A percentile compares a stretch with the other conserved stretches of the same genome.
Evolutionary conservation across 2,329 filamentous ascomycete species (phyloP).

Genomic region (Botrytis hyacinthi): DNA sequence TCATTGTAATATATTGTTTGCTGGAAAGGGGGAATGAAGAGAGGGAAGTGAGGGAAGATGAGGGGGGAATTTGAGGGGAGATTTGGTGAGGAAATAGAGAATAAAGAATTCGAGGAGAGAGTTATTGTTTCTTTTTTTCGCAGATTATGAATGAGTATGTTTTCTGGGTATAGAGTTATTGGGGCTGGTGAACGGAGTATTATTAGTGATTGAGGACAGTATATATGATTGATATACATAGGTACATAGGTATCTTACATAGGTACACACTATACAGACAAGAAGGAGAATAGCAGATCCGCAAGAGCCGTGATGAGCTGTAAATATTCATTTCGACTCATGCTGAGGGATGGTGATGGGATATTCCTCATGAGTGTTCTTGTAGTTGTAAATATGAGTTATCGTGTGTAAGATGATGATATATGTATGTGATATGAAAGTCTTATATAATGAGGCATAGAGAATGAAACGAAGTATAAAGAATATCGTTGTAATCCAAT

Average conservation of each 20-base stretch:
- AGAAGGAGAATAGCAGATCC: too few relatives aligned
- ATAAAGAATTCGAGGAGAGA: background rate
- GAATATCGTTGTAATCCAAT: background rate
- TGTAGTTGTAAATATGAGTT: background rate
- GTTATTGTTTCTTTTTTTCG: background rate
- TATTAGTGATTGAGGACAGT: too few relatives aligned
- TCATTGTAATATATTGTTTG: background rate
- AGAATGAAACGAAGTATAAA: background rate
- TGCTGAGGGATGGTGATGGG: background rate
- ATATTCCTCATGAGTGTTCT: background rate
- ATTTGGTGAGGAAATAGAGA: background rate
- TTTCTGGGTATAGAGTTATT: background rate
- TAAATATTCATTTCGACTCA: conserved; percentile 15
- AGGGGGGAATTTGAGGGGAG: too few relatives aligned
- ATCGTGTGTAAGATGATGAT: background rate
- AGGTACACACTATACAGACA: too few relatives aligned
- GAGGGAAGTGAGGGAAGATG: background rate
- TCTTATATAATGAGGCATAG: background rate
- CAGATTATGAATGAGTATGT: background rate
- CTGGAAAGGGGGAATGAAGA: background rate
- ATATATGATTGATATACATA: background rate
- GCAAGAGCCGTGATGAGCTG: background rate
- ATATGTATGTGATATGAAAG: background rate
- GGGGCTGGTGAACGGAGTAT: background rate
- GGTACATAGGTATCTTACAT: too few relatives aligned